Evolutionary conservation across 2,329 filamentous ascomycete genomes (phyloP).

Genomic region (Diplodia seriata): DNA sequence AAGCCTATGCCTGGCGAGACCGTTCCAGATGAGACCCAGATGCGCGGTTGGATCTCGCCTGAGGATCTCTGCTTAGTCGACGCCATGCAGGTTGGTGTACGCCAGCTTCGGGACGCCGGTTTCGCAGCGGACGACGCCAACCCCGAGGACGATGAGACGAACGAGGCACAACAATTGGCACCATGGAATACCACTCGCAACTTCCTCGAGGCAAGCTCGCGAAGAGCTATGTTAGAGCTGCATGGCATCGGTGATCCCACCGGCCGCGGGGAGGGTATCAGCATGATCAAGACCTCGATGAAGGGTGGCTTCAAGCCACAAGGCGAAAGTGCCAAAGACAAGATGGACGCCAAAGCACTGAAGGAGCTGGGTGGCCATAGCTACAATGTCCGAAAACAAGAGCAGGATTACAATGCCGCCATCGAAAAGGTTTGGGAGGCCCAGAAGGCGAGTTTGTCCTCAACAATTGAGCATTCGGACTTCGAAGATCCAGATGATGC

Average conservation of each 20-base stretch:
- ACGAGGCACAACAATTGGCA: constrained; percentile 81
- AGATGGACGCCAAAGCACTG: constrained; percentile 77
- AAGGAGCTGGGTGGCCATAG: constrained; percentile 83
- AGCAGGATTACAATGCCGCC: constrained; percentile 87
- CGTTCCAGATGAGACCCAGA: constrained; percentile 78
- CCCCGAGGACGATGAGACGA: constrained; percentile 67
- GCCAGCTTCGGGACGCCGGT: constrained; percentile 88
- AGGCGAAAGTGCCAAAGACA: constrained; percentile 85
- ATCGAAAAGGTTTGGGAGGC: constrained; percentile 92
- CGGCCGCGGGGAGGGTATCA: constrained; percentile 90
- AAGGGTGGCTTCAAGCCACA: constrained; percentile 95
- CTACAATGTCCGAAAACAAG: constrained; percentile 96
- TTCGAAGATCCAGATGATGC: constrained; percentile 68
- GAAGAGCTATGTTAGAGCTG: constrained; percentile 95
- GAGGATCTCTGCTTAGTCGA: constrained; percentile 95
- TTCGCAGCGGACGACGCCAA: constrained; percentile 75
- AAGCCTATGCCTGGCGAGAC: constrained; percentile 70
- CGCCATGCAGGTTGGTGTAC: constrained; percentile 93
- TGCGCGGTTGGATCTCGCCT: constrained; percentile 89
- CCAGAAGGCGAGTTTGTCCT: constrained; percentile 79
- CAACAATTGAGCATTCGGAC: constrained; percentile 76
- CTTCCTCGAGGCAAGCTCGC: constrained; percentile 89
- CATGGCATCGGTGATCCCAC: constrained; percentile 96
- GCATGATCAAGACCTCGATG: constrained; percentile 98
- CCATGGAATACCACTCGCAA: constrained; percentile 98